Evolutionary conservation across 2,329 filamentous ascomycete genomes (phyloP).

Genomic region (Colletotrichum ledebouriae): DNA sequence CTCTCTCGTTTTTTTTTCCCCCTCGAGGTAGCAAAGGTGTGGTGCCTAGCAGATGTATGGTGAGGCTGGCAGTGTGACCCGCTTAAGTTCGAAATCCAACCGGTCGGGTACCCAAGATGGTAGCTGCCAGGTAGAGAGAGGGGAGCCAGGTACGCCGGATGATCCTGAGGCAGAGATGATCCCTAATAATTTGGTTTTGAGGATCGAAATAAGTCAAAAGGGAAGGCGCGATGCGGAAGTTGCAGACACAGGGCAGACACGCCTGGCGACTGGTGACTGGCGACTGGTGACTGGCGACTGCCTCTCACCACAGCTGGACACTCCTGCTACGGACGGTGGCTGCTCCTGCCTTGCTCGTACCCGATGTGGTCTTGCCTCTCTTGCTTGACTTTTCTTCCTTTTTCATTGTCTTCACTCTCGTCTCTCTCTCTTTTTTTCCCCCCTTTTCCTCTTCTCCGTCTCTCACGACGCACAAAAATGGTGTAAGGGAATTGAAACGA

Average conservation of each 20-base stretch:
- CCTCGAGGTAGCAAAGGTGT: conserved; percentile 7
- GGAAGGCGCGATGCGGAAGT: conserved; percentile 25
- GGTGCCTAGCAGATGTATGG: conserved; percentile 29
- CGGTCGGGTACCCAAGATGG: conserved; percentile 28
- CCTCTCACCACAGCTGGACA: conserved; percentile 6
- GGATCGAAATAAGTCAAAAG: conserved; percentile 37
- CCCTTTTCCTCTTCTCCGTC: conserved; percentile 6
- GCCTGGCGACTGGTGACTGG: neutral
- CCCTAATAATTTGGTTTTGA: conserved; percentile 2
- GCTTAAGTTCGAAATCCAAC: conserved; percentile 38
- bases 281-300: neutral
- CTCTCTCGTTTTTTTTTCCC: conserved; percentile 45
- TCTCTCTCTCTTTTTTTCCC: neutral
- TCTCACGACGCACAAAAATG: conserved; percentile 21
- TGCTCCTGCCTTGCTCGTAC: conserved; percentile 3
- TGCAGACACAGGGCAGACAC: neutral
- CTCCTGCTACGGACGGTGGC: neutral
- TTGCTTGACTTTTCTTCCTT: neutral
- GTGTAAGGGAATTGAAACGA: conserved; percentile 12
- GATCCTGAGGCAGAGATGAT: conserved; percentile 30
- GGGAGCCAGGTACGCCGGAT: conserved; percentile 17
- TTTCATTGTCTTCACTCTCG: neutral
- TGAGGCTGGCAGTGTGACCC: conserved; percentile 31
- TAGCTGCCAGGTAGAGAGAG: conserved; percentile 6
- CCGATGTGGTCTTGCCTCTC: conserved; percentile 2